Percentiles rank a stretch among this genome's conserved stretches.
Evolutionary conservation across 805 yeast species (phyloP).

Genomic region (Danielia oregonensis): DNA sequence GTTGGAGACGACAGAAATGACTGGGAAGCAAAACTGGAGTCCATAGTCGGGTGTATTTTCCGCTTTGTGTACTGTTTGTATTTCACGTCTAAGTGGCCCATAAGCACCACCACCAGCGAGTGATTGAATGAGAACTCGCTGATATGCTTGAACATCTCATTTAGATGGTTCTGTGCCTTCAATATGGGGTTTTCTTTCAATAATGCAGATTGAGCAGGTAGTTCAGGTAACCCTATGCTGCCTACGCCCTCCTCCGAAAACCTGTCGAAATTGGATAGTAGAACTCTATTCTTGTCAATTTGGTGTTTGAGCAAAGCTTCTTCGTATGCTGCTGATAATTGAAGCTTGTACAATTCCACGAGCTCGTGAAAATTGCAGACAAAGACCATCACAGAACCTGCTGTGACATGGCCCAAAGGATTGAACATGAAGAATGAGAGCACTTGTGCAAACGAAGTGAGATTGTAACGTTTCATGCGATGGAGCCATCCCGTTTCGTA

Average conservation of each 20-base stretch:
- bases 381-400: slow-evolving; percentile 19
- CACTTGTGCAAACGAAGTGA: slow-evolving; percentile 27
- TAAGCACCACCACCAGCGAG: slow-evolving; percentile 24
- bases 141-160: slow-evolving; percentile 22
- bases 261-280: slow-evolving; percentile 19
- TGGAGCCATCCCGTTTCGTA: slow-evolving; percentile 21
- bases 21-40: slow-evolving; percentile 1
- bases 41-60: background rate
- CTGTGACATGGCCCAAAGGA: slow-evolving; percentile 5
- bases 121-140: slow-evolving; percentile 20
- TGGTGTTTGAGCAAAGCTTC: slow-evolving; percentile 30
- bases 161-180: slow-evolving; percentile 30
- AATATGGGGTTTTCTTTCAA: slow-evolving; percentile 26
- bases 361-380: slow-evolving; percentile 33
- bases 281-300: slow-evolving; percentile 20
- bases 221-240: slow-evolving; percentile 20
- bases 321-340: slow-evolving; percentile 31
- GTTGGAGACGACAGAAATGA: background rate
- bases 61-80: slow-evolving; percentile 9
- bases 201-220: slow-evolving; percentile 28
- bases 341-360: slow-evolving; percentile 31
- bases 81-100: slow-evolving; percentile 30
- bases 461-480: slow-evolving; percentile 13
- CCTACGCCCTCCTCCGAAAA: slow-evolving; percentile 20
- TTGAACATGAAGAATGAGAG: slow-evolving; percentile 17